Base-by-base conservation (phyloP, 441 rosid species). In the Codiaeum variegatum region DNA sequence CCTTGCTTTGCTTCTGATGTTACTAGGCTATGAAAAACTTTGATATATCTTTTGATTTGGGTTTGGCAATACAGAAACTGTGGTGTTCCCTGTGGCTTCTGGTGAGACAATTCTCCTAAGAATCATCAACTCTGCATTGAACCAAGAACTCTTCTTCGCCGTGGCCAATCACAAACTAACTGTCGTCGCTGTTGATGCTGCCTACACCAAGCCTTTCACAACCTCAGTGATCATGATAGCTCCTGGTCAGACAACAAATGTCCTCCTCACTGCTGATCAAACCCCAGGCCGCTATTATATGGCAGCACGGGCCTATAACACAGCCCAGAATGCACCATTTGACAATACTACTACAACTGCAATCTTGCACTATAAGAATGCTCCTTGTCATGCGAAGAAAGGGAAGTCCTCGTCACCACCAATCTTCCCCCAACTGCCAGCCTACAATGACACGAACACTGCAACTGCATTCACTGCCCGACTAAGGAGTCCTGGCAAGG, bases 191-290 rank as follows among this genome's bases (percentile, higher is more conserved):
- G 93, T 88, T 0, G 97, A 92, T 75, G 90, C 93, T 2, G 78
- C 90, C 11, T 90, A 89, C 77, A 56, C 81, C 46, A 94, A 88
- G 74, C 97, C 93, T 42, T 88, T 94, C 82, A 80, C 90, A 44
- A 90, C 94, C n/a, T 80, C 84, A 0, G 91, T 88, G 59, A 83
- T 94, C 58, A 79, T 87, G 94, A 64, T 94, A 24, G 90, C 90
- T 46, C 97, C 98, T 0, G 97, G 97, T n/a, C 98, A 94, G 79
- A 94, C 98, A 66, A 94, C 97, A 0, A 87, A 92, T n/a, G 92
- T 89, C 62, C 83, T 94, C 40, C 78, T 94, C 82, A 80, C 66
- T 0, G 95, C 91, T 0, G 80, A 92, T 75, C 96, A 89, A 81
- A 60, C 79, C 2, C 92, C 93, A 0, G 86, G 87, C 36, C 89